phyloP scores from a whole-genome alignment of 1,284 basidiomycete genomes.

The Heterobasidion occidentale region DNA sequence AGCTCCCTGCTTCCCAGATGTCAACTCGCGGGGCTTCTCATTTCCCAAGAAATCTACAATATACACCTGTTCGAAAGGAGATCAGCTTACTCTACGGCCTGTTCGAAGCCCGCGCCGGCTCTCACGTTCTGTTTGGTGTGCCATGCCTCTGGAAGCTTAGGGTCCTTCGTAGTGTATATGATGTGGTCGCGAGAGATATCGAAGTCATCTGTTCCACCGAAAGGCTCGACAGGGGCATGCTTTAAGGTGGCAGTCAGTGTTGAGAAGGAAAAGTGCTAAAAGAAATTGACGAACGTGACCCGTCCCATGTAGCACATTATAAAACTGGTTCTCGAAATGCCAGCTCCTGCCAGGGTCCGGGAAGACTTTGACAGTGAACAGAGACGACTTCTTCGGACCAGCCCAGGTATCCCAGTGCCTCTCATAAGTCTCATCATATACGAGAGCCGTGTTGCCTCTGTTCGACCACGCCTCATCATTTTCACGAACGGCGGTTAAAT shows the following conservation, averaged over 20 bases:
- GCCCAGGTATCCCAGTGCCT: constrained; percentile 91
- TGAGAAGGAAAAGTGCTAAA: neutral
- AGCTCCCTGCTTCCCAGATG: constrained; percentile 79
- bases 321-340: constrained; percentile 42
- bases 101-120: neutral
- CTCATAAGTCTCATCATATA: constrained; percentile 73
- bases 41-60: constrained; percentile 47
- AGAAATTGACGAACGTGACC: constrained; percentile 43
- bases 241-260: constrained; percentile 18
- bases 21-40: constrained; percentile 53
- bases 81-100: neutral
- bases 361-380: constrained; percentile 58
- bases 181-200: constrained; percentile 62
- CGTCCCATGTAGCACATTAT: constrained; percentile 56
- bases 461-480: constrained; percentile 67
- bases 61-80: constrained; percentile 47
- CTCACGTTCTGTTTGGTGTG: constrained; percentile 75
- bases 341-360: constrained; percentile 43
- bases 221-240: constrained; percentile 76
- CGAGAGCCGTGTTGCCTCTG: constrained; percentile 65
- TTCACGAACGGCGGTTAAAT: constrained; percentile 55
- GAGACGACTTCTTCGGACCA: constrained; percentile 58
- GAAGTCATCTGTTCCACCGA: constrained; percentile 73
- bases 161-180: constrained; percentile 82
- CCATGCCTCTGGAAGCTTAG: constrained; percentile 60